Conservation (phyloP, 164 flowering plant genomes). For the Annona cherimola region DNA sequence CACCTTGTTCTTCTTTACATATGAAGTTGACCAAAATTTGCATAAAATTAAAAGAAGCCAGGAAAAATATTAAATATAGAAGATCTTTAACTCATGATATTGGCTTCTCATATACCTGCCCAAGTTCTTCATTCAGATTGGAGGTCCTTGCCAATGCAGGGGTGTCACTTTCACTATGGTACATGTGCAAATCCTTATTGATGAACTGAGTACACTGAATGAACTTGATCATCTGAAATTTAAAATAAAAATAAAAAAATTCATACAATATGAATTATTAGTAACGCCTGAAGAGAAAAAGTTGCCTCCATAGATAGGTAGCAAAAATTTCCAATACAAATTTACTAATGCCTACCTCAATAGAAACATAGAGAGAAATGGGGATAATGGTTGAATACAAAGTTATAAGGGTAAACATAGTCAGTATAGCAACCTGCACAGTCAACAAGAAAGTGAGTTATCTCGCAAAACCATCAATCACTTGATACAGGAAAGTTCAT, state of each 20-base stretch:
- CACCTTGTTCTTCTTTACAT: background rate
- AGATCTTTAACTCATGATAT: background rate
- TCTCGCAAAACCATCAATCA: background rate
- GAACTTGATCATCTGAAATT: slow-evolving; percentile 85
- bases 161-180: slow-evolving; percentile 75
- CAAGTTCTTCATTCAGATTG: slow-evolving; percentile 96
- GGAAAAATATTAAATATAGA: too few species aligned
- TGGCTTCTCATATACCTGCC: slow-evolving; percentile 53
- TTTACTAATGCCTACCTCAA: slow-evolving; percentile 56
- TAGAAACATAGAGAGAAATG: slow-evolving; percentile 92
- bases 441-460: background rate
- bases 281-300: background rate
- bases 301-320: background rate
- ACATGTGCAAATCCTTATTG: slow-evolving; percentile 88
- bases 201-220: slow-evolving; percentile 90
- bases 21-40: background rate
- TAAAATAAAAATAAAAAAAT: background rate
- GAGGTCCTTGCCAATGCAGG: slow-evolving; percentile 97
- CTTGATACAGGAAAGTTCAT: background rate
- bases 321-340: background rate
- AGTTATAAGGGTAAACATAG: slow-evolving; percentile 88
- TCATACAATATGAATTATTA: background rate
- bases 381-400: slow-evolving; percentile 93
- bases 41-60: background rate
- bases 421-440: slow-evolving; percentile 61